A percentile compares a stretch with the other conserved stretches of the same genome.
These are phyloP conservation scores for Inonotus hispidus DNA, from an alignment of 1,284 basidiomycete genomes.

Conservation along the genomic window DNA sequence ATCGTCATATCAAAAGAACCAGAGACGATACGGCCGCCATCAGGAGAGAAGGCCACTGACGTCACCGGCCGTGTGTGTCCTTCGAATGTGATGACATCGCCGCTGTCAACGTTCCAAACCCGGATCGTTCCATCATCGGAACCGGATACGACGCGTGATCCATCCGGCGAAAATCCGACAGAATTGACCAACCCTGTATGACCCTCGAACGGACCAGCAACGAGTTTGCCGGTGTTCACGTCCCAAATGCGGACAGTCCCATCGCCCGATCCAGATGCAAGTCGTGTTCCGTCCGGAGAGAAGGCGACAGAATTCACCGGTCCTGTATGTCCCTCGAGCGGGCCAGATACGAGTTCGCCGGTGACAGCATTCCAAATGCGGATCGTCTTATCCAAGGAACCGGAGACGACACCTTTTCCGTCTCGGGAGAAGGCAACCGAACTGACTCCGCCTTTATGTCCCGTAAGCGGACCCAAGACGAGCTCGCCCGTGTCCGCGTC, in stretches of 20 bases:
- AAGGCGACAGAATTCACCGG: not conserved
- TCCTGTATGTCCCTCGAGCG: not conserved
- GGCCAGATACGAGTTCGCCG: not conserved
- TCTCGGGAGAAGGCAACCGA: not conserved
- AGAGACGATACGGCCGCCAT: not conserved
- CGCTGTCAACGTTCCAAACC: constrained; percentile 9
- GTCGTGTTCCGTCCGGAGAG: not conserved
- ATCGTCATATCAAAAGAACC: not conserved
- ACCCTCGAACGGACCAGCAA: not conserved
- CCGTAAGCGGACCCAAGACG: not conserved
- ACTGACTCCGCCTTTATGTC: not conserved
- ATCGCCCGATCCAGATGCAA: not conserved
- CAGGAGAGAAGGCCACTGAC: not conserved
- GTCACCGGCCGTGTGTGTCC: not conserved
- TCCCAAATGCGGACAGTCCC: not conserved
- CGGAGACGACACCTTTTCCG: not conserved
- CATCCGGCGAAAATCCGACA: not conserved
- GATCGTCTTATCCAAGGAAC: not conserved
- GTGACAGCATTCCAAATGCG: not conserved
- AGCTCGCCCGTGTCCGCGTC: not conserved
- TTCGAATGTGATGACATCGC: not conserved
- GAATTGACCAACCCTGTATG: not conserved
- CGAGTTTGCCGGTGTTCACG: not conserved
- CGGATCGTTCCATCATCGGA: constrained; percentile 1
- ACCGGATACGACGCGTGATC: not conserved